Percentiles rank a stretch among this genome's conserved stretches.
phyloP scores from a whole-genome alignment of 768 basidiomycete species.

The Leucosporidium creatinivorum region DNA sequence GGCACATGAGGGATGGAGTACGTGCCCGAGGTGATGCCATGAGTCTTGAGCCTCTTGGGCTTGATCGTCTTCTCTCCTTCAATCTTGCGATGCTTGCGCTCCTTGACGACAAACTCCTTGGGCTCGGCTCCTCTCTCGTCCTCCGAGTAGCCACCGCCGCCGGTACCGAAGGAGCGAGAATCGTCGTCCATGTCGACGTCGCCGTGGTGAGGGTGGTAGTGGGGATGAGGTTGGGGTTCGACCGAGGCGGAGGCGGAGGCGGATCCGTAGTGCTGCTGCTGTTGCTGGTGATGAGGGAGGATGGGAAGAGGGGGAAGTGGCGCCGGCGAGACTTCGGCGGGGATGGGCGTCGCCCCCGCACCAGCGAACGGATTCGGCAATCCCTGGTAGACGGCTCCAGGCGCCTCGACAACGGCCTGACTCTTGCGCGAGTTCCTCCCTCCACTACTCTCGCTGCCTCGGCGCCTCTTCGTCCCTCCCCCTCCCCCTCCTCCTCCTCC shows the following conservation, averaged over 20 bases:
- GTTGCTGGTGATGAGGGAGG: too few relatives aligned
- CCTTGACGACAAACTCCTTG: too few relatives aligned
- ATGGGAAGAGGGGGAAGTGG: too few relatives aligned
- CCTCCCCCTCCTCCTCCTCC: slow-evolving; percentile 37
- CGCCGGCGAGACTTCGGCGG: slow-evolving; percentile 41
- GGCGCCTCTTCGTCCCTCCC: background rate
- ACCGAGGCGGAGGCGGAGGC: too few relatives aligned
- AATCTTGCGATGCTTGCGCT: too few relatives aligned
- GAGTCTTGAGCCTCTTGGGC: slow-evolving; percentile 70
- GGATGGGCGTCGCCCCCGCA: slow-evolving; percentile 28
- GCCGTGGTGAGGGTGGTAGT: too few relatives aligned
- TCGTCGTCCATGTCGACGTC: too few relatives aligned
- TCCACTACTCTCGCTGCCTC: background rate
- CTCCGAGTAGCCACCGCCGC: too few relatives aligned
- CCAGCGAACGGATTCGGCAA: slow-evolving; percentile 32
- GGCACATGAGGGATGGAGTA: slow-evolving; percentile 72
- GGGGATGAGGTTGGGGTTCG: too few relatives aligned
- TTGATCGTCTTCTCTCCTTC: slow-evolving; percentile 48
- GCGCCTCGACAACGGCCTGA: slow-evolving; percentile 52
- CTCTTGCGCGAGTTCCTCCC: slow-evolving; percentile 44
- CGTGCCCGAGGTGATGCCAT: slow-evolving; percentile 50
- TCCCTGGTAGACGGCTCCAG: slow-evolving; percentile 46
- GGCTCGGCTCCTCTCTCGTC: slow-evolving; percentile 20
- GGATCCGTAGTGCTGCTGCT: too few relatives aligned
- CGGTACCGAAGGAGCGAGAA: too few relatives aligned